Evolutionary conservation across 176 grass and related monocot species (phyloP).

Genomic region (Canna indica): DNA sequence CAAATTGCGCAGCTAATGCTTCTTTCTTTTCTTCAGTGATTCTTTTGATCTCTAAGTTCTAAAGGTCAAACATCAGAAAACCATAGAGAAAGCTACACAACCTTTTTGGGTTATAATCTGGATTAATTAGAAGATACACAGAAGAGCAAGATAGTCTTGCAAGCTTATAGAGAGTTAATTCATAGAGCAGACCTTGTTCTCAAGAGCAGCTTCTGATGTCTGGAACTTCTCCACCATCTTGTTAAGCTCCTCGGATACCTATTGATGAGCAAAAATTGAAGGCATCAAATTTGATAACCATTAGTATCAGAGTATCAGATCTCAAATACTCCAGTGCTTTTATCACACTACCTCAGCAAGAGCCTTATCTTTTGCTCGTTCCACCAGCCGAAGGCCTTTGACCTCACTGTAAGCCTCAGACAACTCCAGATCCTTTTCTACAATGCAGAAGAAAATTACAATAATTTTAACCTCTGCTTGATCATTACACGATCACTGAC

Average conservation of each 20-base stretch:
- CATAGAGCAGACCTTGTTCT: constrained; percentile 15
- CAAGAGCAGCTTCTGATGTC: constrained; percentile 21
- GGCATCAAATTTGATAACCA: no score
- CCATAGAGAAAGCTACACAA: not conserved
- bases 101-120: not conserved
- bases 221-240: constrained; percentile 19
- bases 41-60: constrained; percentile 22
- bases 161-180: not conserved
- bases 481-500: not conserved
- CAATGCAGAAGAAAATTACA: not conserved
- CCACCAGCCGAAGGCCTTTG: constrained; percentile 7
- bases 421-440: constrained; percentile 13
- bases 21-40: constrained; percentile 18
- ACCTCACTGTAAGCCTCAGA: constrained; percentile 9
- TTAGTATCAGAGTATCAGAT: not conserved
- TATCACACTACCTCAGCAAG: constrained; percentile 7
- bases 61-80: constrained; percentile 4
- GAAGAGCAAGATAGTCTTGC: not conserved
- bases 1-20: constrained; percentile 23
- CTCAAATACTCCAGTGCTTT: not conserved
- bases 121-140: not conserved
- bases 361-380: constrained; percentile 19
- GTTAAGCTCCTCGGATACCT: constrained; percentile 22
- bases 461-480: not conserved
- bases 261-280: not conserved